Base-by-base conservation (phyloP, 2,329 filamentous ascomycete species). In the Ramularia endophylla region DNA sequence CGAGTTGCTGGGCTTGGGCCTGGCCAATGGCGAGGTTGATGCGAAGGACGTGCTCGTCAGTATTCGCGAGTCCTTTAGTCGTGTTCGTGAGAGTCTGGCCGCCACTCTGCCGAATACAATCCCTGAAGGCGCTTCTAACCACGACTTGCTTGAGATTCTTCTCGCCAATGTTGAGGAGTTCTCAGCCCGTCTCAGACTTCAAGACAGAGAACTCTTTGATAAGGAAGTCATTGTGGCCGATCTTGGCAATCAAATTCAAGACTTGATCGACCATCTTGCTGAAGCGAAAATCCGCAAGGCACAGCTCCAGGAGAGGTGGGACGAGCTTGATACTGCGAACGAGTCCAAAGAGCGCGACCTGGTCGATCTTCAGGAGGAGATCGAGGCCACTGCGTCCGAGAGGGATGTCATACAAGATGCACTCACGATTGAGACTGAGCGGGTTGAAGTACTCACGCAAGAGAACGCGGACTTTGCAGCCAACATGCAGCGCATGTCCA, bases 1-100 rank as follows among this genome's bases (percentile, higher is more conserved):
- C 16, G 66, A 71, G 45, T 55, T 72, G 3, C 58, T 66, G 40
- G 65, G 64, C 20, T 60, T 72, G 13, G 62, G 67, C 18, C 65
- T 71, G 44, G 56, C 51, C 20, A 46, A 38, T 8, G 51, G 64
- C 4, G 54, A 57, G 11, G 50, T 56, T 1, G 62, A 64, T 12
- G 51, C 59, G 12, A 55, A 53, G 6, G 52, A 57, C 17, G 63
- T 72, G 17, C 48, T 72, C 15, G 46, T 53, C 17, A 61, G 59
- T 38, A 60, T 72, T 33, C 67, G 68, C 16, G 60, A 63, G 34
- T 60, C 61, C n/a, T 69, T 72, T 38, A 58, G 60, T 8, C 43
- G 56, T 9, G 56, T 66, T 13, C 69, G 69, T 32, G 58, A 62
- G 9, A 54, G 58, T 22, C 50, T 71, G 15, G 65, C 70, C 18